A percentile compares a stretch with the other conserved stretches of the same genome.
Conservation (phyloP, 495 filamentous ascomycete species). For the Tuber calosporum region DNA sequence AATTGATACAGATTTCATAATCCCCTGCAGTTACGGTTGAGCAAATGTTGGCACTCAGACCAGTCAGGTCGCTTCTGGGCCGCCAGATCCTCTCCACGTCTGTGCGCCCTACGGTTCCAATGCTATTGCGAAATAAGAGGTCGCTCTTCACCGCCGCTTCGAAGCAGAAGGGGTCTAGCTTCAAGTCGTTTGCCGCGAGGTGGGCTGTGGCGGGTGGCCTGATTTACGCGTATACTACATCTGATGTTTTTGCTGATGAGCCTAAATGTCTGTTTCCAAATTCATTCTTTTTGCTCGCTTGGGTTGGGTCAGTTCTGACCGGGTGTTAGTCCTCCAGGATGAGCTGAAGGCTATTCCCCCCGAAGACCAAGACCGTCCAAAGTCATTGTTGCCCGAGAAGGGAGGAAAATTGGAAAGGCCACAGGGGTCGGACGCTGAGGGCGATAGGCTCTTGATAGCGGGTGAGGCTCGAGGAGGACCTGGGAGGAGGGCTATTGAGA, state of each 20-base stretch:
- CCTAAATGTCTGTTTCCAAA: slow-evolving; percentile 55
- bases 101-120: slow-evolving; percentile 1
- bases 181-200: slow-evolving; percentile 61
- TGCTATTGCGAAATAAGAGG: not conserved
- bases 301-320: not conserved
- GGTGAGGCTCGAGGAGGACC: slow-evolving; percentile 45
- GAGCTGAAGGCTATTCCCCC: not conserved
- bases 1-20: not conserved
- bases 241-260: slow-evolving; percentile 75
- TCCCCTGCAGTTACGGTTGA: not conserved
- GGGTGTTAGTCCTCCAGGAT: slow-evolving; percentile 11
- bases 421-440: slow-evolving; percentile 46
- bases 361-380: slow-evolving; percentile 18
- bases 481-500: slow-evolving; percentile 34
- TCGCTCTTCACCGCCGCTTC: slow-evolving; percentile 45
- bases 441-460: slow-evolving; percentile 49
- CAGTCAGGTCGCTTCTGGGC: slow-evolving; percentile 7
- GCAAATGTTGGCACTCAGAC: not conserved
- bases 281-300: not conserved
- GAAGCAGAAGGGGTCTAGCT: slow-evolving; percentile 48
- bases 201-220: slow-evolving; percentile 68
- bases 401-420: slow-evolving; percentile 34
- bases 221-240: slow-evolving; percentile 93
- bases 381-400: slow-evolving; percentile 20
- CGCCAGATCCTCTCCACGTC: slow-evolving; percentile 4